Evolutionary conservation across 1,284 basidiomycete species (phyloP), one percentile per base, ranked within the genome.

Genomic region (Ustilago hordei): DNA sequence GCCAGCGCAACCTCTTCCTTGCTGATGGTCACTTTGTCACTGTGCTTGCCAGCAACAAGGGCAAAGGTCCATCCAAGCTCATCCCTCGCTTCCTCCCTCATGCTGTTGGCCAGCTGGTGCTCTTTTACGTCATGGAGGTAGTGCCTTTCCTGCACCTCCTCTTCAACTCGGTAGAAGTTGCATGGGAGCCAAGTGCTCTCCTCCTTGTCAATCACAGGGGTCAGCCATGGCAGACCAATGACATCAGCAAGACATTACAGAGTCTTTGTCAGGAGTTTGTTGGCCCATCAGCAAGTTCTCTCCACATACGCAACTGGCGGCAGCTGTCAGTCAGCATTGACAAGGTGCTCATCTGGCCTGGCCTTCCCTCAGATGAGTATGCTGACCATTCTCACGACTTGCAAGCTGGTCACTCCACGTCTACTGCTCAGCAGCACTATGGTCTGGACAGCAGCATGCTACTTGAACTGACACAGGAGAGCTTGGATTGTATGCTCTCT

Each of bases 271-370:
- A 19, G n/a, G 43, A 54, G 52, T 54, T 34, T 36, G 34, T n/a
- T 34, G 34, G 52, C 9, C n/a, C 52, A 8, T 34, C 17, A 9
- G 12, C 52, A 19, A 2, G 11, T 31, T 31, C 31, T n/a, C 52
- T 54, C 4, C 31, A 31, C 31, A 54, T 54, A 34, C 34, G 15
- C n/a, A 54, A 31, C n/a, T 54, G 52, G 52, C 34, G 15, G 19
- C 52, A 54, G 52, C 52, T 54, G 11, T 31, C 52, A 3, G 52
- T 54, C 11, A 54, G 52, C 52, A 54, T 54, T 36, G 52, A 54
- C 52, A 7, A 15, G n/a, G 19, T 2, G 17, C 52, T 54, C 32
- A 54, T 54, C 52, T 17, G 17, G 13, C 52, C 52, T 34, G 34
- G 34, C 19, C 43, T 11, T 15, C 43, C 43, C n/a, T 8, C 52